These are phyloP conservation scores for Saprolegnia parasitica DNA, from an alignment of 352 stramenopile genomes.

Conservation along the genomic window DNA sequence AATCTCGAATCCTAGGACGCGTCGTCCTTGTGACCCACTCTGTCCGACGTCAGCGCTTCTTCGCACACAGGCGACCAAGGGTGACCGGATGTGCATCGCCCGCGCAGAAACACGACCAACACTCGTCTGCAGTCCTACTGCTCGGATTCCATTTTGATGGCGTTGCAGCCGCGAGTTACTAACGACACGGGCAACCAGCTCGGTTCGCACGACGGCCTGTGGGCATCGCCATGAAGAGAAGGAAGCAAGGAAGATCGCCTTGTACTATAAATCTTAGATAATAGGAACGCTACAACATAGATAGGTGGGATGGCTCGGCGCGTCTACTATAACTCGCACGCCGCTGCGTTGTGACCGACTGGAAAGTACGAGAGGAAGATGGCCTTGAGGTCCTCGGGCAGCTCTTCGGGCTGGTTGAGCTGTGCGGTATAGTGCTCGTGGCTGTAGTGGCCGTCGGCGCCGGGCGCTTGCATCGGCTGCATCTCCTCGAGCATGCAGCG, in stretches of 20 bases:
- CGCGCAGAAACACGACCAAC: background rate
- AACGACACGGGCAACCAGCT: too few relatives aligned
- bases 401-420: slow-evolving; percentile 3
- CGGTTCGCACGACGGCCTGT: background rate
- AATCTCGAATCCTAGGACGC: too few relatives aligned
- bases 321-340: slow-evolving; percentile 1
- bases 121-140: background rate
- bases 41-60: too few relatives aligned
- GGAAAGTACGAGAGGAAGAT: slow-evolving; percentile 17
- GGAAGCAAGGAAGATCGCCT: background rate
- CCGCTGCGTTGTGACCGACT: background rate
- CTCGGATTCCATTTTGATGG: background rate
- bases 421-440: background rate
- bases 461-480: background rate
- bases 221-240: background rate
- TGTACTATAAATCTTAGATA: background rate
- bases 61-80: too few relatives aligned
- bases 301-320: background rate
- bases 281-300: background rate
- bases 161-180: background rate
- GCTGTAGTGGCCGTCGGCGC: too few relatives aligned
- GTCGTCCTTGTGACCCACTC: too few relatives aligned
- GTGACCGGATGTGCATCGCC: background rate
- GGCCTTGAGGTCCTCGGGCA: slow-evolving; percentile 12
- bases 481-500: slow-evolving; percentile 7